phyloP scores from a whole-genome alignment of 441 rosid species.

The Populus hybrid region DNA sequence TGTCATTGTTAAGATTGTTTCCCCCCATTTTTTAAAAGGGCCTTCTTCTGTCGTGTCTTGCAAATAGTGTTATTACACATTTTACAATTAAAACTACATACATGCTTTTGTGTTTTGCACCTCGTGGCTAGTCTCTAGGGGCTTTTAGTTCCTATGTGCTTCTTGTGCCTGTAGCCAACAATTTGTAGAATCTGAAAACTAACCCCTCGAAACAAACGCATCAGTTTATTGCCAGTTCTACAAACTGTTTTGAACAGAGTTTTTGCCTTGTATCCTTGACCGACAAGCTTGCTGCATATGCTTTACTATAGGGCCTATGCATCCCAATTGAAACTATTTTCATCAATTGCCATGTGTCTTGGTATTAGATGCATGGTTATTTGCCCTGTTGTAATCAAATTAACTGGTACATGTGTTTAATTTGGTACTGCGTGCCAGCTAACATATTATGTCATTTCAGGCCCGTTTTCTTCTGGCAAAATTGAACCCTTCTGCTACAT shows the following conservation, averaged over 20 bases:
- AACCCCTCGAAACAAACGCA: neutral
- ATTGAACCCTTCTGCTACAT: slow-evolving; percentile 78
- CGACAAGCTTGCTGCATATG: neutral
- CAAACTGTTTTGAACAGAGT: neutral
- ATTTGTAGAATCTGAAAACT: neutral
- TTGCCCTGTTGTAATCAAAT: neutral
- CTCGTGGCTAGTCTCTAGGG: neutral
- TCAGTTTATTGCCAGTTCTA: neutral
- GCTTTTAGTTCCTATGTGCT: neutral
- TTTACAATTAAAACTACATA: neutral
- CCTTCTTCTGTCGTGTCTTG: neutral
- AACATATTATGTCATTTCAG: slow-evolving; percentile 31
- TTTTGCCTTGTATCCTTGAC: neutral
- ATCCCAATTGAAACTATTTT: neutral
- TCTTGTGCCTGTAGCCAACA: neutral
- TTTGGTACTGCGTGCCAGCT: neutral
- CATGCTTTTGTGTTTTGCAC: neutral
- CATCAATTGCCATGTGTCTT: neutral
- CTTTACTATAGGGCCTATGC: neutral
- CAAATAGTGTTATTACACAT: neutral
- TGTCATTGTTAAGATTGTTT: neutral
- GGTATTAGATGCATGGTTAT: neutral
- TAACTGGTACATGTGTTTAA: neutral
- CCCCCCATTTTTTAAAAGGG: neutral
- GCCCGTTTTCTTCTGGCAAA: slow-evolving; percentile 92